phyloP scores from a whole-genome alignment of 768 basidiomycete species.

The Termitomyces sp. region DNA sequence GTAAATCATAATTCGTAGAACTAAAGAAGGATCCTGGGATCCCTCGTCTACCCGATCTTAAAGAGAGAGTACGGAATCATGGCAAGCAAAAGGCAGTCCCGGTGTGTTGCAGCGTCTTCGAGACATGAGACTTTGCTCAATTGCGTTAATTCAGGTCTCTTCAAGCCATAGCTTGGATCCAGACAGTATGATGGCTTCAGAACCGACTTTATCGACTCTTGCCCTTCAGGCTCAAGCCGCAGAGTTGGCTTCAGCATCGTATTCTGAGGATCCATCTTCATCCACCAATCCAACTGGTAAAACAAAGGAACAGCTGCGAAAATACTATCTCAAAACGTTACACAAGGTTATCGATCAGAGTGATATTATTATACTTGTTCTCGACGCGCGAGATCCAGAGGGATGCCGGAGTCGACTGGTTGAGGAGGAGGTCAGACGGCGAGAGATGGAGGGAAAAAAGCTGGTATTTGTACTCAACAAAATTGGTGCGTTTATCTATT shows the following conservation, averaged over 20 bases:
- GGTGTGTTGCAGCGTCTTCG: constrained; percentile 27
- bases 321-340: constrained; percentile 74
- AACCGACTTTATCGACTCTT: constrained; percentile 58
- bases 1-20: constrained; percentile 39
- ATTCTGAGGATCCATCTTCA: constrained; percentile 30
- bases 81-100: constrained; percentile 44
- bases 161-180: constrained; percentile 37
- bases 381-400: constrained; percentile 95
- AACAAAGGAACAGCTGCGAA: constrained; percentile 69
- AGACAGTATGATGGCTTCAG: constrained; percentile 72
- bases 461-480: constrained; percentile 96
- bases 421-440: constrained; percentile 87
- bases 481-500: constrained; percentile 56
- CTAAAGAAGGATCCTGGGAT: constrained; percentile 89
- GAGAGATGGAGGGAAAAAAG: constrained; percentile 87
- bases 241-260: constrained; percentile 23
- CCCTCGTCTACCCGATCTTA: constrained; percentile 76
- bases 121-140: not conserved
- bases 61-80: constrained; percentile 51
- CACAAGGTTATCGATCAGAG: constrained; percentile 93
- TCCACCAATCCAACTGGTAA: constrained; percentile 34
- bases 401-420: constrained; percentile 90
- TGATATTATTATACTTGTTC: constrained; percentile 85
- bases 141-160: constrained; percentile 10
- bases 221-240: constrained; percentile 49